Conservation (phyloP, 495 filamentous ascomycete genomes). For the Entonaema liquescens region DNA sequence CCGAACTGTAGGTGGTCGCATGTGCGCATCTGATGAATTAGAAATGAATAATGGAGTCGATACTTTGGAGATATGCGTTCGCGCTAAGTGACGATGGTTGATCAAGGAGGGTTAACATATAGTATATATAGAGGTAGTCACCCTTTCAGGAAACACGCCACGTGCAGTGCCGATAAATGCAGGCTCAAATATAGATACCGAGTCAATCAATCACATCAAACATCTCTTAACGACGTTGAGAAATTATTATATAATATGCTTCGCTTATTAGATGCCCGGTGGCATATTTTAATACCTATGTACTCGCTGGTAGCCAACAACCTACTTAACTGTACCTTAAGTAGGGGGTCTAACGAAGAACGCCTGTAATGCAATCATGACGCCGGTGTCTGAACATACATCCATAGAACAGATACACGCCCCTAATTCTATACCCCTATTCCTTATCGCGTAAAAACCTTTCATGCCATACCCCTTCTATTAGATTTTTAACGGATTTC, state of each 20-base stretch:
- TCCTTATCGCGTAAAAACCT: background rate
- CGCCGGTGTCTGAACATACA: slow-evolving; percentile 19
- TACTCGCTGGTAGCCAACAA: background rate
- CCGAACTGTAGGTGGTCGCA: slow-evolving; percentile 8
- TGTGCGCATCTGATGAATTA: slow-evolving; percentile 10
- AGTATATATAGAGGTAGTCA: background rate
- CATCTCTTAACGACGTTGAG: background rate
- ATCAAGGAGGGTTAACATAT: background rate
- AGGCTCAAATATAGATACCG: background rate
- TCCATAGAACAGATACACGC: background rate
- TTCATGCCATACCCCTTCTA: background rate
- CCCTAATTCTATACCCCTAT: slow-evolving; percentile 9
- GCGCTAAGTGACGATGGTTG: background rate
- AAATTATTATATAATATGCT: background rate
- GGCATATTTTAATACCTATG: slow-evolving; percentile 12
- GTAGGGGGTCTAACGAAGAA: slow-evolving; percentile 20
- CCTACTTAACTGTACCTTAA: slow-evolving; percentile 9
- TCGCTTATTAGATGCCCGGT: slow-evolving; percentile 8
- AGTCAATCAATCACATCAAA: background rate
- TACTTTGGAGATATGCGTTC: background rate
- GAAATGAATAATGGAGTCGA: background rate
- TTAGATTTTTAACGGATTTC: background rate
- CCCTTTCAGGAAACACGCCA: background rate
- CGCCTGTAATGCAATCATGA: slow-evolving; percentile 40
- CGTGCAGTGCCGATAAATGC: background rate